These are phyloP conservation scores for Artemisia annua DNA, from an alignment of 129 eudicot genomes.

Conservation along the genomic window DNA sequence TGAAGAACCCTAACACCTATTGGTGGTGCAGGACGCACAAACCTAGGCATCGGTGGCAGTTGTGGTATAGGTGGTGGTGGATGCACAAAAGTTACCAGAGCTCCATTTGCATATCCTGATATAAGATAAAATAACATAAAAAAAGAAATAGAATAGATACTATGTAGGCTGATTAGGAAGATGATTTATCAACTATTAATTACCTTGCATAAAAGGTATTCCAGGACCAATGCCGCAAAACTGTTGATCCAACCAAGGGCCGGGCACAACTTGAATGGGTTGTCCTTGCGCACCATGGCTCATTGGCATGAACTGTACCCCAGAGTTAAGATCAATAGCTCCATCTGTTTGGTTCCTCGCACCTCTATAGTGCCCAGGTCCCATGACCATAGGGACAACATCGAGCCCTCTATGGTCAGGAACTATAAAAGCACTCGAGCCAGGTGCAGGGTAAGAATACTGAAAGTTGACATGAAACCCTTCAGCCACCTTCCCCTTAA, in stretches of 20 bases:
- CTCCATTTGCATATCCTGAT: conserved; percentile 53
- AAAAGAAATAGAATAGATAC: background rate
- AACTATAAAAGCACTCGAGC: conserved; percentile 52
- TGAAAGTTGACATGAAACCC: conserved; percentile 45
- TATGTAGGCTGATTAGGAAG: conserved; percentile 1
- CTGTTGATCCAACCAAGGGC: conserved; percentile 73
- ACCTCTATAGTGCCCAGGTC: conserved; percentile 43
- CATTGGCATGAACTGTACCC: conserved; percentile 48
- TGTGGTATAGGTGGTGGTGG: conserved; percentile 47
- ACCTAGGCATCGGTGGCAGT: conserved; percentile 51
- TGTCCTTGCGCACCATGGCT: conserved; percentile 45
- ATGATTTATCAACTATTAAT: background rate
- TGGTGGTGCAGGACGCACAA: conserved; percentile 53
- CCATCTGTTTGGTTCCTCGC: conserved; percentile 35
- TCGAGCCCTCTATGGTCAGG: conserved; percentile 50
- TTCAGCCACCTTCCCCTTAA: conserved; percentile 69
- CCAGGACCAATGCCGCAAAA: conserved; percentile 37
- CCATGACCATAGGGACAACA: conserved; percentile 41
- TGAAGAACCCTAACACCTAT: conserved; percentile 54
- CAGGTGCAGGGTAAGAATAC: conserved; percentile 44
- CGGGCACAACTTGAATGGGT: conserved; percentile 48
- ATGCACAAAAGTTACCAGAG: conserved; percentile 52
- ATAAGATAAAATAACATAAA: background rate
- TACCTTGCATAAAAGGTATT: conserved; percentile 64
- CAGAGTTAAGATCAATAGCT: conserved; percentile 39